Conservation (phyloP, 129 eudicot genomes). For the Solidago caesia region DNA sequence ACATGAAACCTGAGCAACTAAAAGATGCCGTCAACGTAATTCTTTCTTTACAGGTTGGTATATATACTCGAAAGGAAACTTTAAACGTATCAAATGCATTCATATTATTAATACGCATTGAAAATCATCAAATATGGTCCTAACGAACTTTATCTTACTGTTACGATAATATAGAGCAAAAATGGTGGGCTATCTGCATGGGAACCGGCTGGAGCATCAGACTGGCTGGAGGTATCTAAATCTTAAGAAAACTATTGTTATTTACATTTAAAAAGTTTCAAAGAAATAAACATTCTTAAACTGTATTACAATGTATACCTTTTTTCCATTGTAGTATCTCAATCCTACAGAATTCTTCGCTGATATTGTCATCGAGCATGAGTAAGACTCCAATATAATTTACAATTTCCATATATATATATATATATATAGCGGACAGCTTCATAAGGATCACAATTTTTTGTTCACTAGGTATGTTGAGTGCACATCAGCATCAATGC, state of each 20-base stretch:
- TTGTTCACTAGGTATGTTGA: constrained; percentile 63
- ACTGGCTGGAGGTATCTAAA: constrained; percentile 79
- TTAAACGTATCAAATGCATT: neutral
- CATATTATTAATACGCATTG: neutral
- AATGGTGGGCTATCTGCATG: constrained; percentile 91
- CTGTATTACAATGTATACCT: neutral
- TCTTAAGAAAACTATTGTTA: neutral
- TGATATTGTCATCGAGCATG: constrained; percentile 80
- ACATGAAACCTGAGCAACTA: constrained; percentile 51
- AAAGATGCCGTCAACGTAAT: constrained; percentile 70
- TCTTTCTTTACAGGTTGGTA: constrained; percentile 71
- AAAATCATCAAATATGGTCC: constrained; percentile 2
- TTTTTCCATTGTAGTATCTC: constrained; percentile 52
- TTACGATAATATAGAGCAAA: constrained; percentile 57
- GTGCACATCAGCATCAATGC: constrained; percentile 84
- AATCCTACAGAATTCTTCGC: constrained; percentile 92
- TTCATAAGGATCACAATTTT: constrained; percentile 17
- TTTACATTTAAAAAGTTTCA: neutral
- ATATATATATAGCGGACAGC: neutral
- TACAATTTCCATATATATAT: neutral
- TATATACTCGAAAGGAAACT: neutral
- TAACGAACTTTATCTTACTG: constrained; percentile 2
- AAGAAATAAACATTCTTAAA: neutral
- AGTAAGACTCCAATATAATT: constrained; percentile 35
- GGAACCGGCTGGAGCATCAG: constrained; percentile 81